Evolutionary conservation across 1,284 basidiomycete genomes (phyloP), one percentile per base, ranked within the genome.

Genomic region (Pyrrhoderma lamaoense): DNA sequence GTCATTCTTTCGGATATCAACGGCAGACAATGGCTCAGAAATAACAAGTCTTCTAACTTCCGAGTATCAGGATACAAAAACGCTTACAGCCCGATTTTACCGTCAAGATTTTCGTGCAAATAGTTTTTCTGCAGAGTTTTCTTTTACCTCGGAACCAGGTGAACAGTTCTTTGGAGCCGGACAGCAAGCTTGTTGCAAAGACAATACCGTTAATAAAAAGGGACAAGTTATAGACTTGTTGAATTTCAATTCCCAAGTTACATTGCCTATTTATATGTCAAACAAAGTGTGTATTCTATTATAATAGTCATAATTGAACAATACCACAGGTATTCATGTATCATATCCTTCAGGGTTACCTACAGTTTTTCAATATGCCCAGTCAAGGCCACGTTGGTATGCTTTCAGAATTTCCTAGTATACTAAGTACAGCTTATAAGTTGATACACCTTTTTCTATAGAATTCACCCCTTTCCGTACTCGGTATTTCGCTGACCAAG

Each of bases 201-300:
- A 72, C 52, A 60, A 70, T 56, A 65, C 65, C 1, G 66, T 72
- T 5, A 72, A 71, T 54, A 70, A 71, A 61, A 71, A 71, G 58
- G 68, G 69, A 2, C 67, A 71, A 48, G 65, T 69, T 4, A 60
- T 70, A n/a, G 70, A 70, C 57, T 49, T 72, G 34, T 61, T 70
- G 37, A 70, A 71, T 47, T 71, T 61, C 55, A 71, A 72, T 52
- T 70, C 68, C 7, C 67, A 70, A 57, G 67, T 70, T n/a, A 65
- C 67, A 14, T 52, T 72, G 14, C 70, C 69, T 13, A 59, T 72
- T 42, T 70, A 67, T 52, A 71, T 71, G 67, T 71, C 70, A 9
- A 68, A 65, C 58, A 71, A 70, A 61, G 67, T 64, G 45, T 19
- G 56, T 35, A 19, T 19, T 14, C 45, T 44, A 19, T 43, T 45